These are phyloP conservation scores for Diaporthe vaccinii DNA, from an alignment of 2,329 filamentous ascomycete species.

Conservation along the genomic window DNA sequence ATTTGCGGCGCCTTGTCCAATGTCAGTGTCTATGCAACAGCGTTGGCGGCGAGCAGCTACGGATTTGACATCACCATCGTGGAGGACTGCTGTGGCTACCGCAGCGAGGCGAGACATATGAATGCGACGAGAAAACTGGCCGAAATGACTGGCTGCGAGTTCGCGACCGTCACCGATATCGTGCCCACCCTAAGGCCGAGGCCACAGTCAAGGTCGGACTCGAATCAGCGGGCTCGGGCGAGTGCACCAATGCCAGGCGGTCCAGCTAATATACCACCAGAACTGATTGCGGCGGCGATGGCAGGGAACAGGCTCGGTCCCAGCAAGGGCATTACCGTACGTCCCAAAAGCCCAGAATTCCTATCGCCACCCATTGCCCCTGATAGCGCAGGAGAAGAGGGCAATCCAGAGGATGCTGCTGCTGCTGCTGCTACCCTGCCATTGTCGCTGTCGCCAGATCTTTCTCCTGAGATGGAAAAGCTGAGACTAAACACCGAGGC, in stretches of 20 bases:
- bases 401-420: slow-evolving; percentile 1
- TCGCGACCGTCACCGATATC: slow-evolving; percentile 72
- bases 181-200: slow-evolving; percentile 49
- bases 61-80: slow-evolving; percentile 89
- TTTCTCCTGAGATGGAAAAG: slow-evolving; percentile 37
- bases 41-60: slow-evolving; percentile 88
- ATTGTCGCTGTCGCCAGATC: slow-evolving; percentile 29
- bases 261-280: slow-evolving; percentile 33
- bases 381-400: slow-evolving; percentile 28
- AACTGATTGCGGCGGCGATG: slow-evolving; percentile 39
- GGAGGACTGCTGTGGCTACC: slow-evolving; percentile 89
- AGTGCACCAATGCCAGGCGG: slow-evolving; percentile 43
- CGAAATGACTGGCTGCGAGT: slow-evolving; percentile 80
- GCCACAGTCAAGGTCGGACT: slow-evolving; percentile 16
- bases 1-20: slow-evolving; percentile 91
- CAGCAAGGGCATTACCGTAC: slow-evolving; percentile 40
- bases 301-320: slow-evolving; percentile 33
- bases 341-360: slow-evolving; percentile 37
- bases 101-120: slow-evolving; percentile 76
- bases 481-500: slow-evolving; percentile 40
- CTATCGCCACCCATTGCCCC: slow-evolving; percentile 31
- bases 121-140: slow-evolving; percentile 79
- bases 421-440: slow-evolving; percentile 28
- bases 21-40: slow-evolving; percentile 90
- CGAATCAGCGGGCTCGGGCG: slow-evolving; percentile 43